Evolutionary conservation across 345 rosid species (phyloP).

Genomic region (Noccaea caerulescens): DNA sequence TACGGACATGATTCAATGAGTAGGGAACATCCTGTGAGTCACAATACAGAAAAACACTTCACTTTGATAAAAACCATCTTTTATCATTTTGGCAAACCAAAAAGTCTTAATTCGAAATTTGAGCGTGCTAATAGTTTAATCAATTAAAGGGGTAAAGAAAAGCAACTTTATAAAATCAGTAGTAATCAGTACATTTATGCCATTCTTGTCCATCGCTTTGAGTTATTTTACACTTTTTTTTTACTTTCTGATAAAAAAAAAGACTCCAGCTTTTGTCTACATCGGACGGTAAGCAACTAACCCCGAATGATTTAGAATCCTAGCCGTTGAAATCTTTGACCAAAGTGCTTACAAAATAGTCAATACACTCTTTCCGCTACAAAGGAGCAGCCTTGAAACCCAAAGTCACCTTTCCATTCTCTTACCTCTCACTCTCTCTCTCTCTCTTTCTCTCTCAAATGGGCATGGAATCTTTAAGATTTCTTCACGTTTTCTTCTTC

Average conservation of each 20-base stretch:
- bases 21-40: slow-evolving; percentile 22
- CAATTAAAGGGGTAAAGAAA: slow-evolving; percentile 42
- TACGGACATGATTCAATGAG: slow-evolving; percentile 23
- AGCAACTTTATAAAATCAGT: slow-evolving; percentile 39
- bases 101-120: slow-evolving; percentile 24
- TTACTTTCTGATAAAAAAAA: slow-evolving; percentile 14
- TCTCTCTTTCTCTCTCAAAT: slow-evolving; percentile 31
- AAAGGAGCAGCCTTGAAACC: slow-evolving; percentile 46
- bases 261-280: slow-evolving; percentile 15
- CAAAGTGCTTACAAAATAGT: slow-evolving; percentile 43
- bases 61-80: slow-evolving; percentile 10
- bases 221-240: slow-evolving; percentile 7
- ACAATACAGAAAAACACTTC: slow-evolving; percentile 4
- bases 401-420: slow-evolving; percentile 36
- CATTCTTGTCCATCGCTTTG: slow-evolving; percentile 39
- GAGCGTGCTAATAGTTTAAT: slow-evolving; percentile 53
- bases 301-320: slow-evolving; percentile 37
- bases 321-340: slow-evolving; percentile 52
- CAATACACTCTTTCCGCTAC: slow-evolving; percentile 52
- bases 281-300: slow-evolving; percentile 26
- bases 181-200: slow-evolving; percentile 42
- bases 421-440: slow-evolving; percentile 34
- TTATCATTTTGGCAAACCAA: slow-evolving; percentile 6
- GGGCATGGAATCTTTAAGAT: slow-evolving; percentile 59
- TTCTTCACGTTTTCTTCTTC: slow-evolving; percentile 47